Evolutionary conservation across 371 early-diverging fungal genomes (phyloP), one percentile per base, ranked within the genome.

Genomic region (Rhizomucor pusillus): DNA sequence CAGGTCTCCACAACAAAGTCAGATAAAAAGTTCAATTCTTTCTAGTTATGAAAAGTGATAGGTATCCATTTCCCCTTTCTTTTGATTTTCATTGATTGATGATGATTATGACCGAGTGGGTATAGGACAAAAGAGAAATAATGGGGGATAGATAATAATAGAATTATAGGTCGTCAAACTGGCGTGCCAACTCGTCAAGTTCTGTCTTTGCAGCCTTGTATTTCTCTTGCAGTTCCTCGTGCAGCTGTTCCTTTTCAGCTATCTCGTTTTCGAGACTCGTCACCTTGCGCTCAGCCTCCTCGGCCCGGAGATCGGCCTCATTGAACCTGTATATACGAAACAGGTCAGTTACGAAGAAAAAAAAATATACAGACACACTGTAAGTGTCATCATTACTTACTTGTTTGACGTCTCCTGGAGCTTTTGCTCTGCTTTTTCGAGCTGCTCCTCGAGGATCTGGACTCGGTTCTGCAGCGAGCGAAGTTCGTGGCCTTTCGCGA

Each of bases 401-500:
- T 80, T 80, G 49, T 80, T 69, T 24, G 79, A 79, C 14, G 75
- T 77, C 29, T 71, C 79, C 12, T 68, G 73, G 19, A 90, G 79
- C 55, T 72, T 67, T 47, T 45, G 65, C 50, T 90, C 90, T 18
- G 82, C 73, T 61, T 76, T 77, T 34, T 89, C 86, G 29, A 87
- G 69, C 43, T 83, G 82, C 7, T 79, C 80, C 63, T 90, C 89
- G 34, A 85, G 75, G 44, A 79, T 74, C 55, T 68, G 66, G 52
- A 87, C 69, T 63, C 86, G 81, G 72, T 80, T 90, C 66, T 85
- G 76, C 50, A 86, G 69, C 43, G 90, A 89, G 20, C 79, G 74
- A 47, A 90, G 60, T 52, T 90, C 90, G 62, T 89, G 89, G 49
- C 91, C 91, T 69, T 90, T 90, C 52, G 75, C 62, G 14, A 71